Conservation (phyloP, 1,284 basidiomycete species). For the Ceratorhiza oryzae-sativae region DNA sequence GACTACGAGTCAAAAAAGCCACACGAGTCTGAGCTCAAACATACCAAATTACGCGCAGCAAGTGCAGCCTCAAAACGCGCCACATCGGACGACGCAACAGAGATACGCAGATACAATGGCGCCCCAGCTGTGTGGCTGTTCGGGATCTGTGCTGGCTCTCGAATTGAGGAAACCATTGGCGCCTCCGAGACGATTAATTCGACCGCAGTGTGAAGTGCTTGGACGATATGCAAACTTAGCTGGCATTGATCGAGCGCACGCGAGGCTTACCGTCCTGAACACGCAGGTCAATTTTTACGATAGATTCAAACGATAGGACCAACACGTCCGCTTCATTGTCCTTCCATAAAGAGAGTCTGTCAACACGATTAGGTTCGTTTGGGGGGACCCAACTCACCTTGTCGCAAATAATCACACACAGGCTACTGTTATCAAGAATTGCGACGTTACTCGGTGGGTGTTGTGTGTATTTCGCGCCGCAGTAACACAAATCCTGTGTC, state of each 20-base stretch:
- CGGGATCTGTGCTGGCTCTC: not conserved
- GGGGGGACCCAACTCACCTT: not conserved
- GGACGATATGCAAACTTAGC: not conserved
- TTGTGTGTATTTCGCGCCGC: constrained; percentile 21
- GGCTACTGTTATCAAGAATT: constrained; percentile 11
- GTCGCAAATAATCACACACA: constrained; percentile 33
- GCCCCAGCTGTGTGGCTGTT: not conserved
- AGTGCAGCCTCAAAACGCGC: constrained; percentile 21
- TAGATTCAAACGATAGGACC: not conserved
- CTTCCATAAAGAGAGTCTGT: not conserved
- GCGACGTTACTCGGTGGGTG: constrained; percentile 26
- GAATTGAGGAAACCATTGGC: constrained; percentile 26
- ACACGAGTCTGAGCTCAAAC: not conserved
- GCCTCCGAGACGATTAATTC: constrained; percentile 18
- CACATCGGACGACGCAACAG: constrained; percentile 20
- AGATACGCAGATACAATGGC: constrained; percentile 9
- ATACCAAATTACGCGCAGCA: constrained; percentile 33
- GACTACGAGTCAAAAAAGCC: not conserved
- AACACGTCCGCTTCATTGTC: constrained; percentile 32
- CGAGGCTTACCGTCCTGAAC: constrained; percentile 3
- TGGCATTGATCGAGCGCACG: not conserved
- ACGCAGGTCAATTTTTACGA: constrained; percentile 11
- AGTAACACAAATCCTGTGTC: constrained; percentile 29
- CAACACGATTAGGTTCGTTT: not conserved
- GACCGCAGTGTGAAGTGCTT: constrained; percentile 7